phyloP scores from a whole-genome alignment of 2,329 filamentous ascomycete genomes.

The Cladosporium phlei region DNA sequence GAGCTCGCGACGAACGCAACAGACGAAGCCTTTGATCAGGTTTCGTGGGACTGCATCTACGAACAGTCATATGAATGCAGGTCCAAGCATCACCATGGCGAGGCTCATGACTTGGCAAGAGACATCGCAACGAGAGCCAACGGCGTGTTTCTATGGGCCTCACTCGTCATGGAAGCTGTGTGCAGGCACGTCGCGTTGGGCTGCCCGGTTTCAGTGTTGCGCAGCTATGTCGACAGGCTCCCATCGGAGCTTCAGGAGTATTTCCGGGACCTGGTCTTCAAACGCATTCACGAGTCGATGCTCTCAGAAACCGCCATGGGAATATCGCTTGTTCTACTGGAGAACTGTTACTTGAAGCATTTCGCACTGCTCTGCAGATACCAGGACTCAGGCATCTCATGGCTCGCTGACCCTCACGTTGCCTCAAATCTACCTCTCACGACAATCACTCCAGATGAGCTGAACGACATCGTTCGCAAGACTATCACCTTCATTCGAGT shows the following conservation, averaged over 20 bases:
- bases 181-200: not conserved
- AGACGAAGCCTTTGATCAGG: not conserved
- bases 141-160: constrained; percentile 22
- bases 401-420: no score
- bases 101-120: not conserved
- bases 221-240: not conserved
- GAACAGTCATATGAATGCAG: no score
- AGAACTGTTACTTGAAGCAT: no score
- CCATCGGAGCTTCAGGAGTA: not conserved
- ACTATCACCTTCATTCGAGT: no score
- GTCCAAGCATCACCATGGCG: not conserved
- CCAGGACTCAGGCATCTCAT: no score
- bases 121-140: constrained; percentile 18
- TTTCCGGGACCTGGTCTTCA: not conserved
- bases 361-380: no score
- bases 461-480: no score
- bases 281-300: not conserved
- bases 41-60: not conserved
- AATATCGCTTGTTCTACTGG: not conserved
- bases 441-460: no score
- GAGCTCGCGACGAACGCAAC: no score
- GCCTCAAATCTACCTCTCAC: no score
- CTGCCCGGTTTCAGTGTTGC: not conserved
- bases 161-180: constrained; percentile 12
- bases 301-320: not conserved